These are phyloP conservation scores for Rubroboletus satanas DNA, from an alignment of 768 basidiomycete species.

Conservation along the genomic window DNA sequence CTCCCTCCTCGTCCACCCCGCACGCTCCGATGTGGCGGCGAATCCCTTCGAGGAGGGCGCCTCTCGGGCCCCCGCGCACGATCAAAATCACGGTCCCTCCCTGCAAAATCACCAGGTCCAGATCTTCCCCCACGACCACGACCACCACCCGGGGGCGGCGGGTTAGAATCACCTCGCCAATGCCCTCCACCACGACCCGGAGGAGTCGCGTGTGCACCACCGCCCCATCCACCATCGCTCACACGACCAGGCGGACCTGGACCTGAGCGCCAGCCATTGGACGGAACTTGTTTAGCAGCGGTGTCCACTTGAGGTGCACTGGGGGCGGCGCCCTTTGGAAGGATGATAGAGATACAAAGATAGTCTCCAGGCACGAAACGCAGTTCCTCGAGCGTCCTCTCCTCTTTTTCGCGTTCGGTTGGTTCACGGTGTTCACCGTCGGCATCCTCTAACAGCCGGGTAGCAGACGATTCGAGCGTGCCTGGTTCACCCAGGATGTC, in stretches of 20 bases:
- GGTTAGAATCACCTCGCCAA: constrained; percentile 70
- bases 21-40: constrained; percentile 46
- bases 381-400: constrained; percentile 74
- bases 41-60: constrained; percentile 48
- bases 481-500: constrained; percentile 84
- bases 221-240: constrained; percentile 50
- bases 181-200: constrained; percentile 60
- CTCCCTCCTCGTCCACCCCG: constrained; percentile 42
- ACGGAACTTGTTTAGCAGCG: constrained; percentile 32
- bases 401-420: constrained; percentile 52
- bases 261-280: constrained; percentile 35
- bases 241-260: constrained; percentile 34
- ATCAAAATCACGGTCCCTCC: constrained; percentile 36
- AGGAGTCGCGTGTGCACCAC: constrained; percentile 33
- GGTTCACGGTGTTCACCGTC: constrained; percentile 31
- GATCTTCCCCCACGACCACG: constrained; percentile 42
- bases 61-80: constrained; percentile 42
- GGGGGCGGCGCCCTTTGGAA: constrained; percentile 57
- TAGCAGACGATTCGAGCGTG: constrained; percentile 50
- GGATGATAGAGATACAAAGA: constrained; percentile 66
- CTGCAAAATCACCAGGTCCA: constrained; percentile 33
- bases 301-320: constrained; percentile 49
- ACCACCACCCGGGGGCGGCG: constrained; percentile 37
- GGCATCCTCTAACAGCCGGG: constrained; percentile 55
- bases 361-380: constrained; percentile 81